Conservation (phyloP, 805 yeast species). For the Candida wancherniae region DNA sequence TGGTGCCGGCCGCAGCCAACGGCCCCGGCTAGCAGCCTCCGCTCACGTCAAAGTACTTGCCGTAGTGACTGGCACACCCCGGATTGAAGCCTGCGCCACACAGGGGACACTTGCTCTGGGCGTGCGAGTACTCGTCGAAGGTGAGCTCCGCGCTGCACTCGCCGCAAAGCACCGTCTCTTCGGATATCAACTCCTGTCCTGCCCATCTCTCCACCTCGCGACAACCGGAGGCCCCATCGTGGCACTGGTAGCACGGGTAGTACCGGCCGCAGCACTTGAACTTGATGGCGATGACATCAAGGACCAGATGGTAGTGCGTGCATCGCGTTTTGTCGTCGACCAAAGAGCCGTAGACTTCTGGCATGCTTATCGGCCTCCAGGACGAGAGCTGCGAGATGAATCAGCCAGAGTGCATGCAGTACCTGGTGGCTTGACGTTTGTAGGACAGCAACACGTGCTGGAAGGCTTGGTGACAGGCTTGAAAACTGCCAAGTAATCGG, state of each 20-base stretch:
- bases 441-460: too few species aligned
- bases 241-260: slow-evolving; percentile 40
- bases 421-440: too few species aligned
- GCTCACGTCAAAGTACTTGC: slow-evolving; percentile 34
- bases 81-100: slow-evolving; percentile 34
- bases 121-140: slow-evolving; percentile 22
- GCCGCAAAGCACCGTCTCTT: slow-evolving; percentile 31
- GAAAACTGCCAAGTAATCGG: too few species aligned
- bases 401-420: too few species aligned
- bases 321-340: slow-evolving; percentile 35
- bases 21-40: too few species aligned
- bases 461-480: too few species aligned
- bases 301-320: slow-evolving; percentile 28
- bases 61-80: slow-evolving; percentile 33
- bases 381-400: too few species aligned
- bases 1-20: too few species aligned
- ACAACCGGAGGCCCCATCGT: slow-evolving; percentile 16
- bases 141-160: slow-evolving; percentile 27
- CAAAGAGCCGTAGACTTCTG: slow-evolving; percentile 10
- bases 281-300: slow-evolving; percentile 38
- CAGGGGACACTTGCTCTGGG: slow-evolving; percentile 17
- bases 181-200: slow-evolving; percentile 7
- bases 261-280: slow-evolving; percentile 34
- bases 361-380: too few species aligned
- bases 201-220: slow-evolving; percentile 16